These are phyloP conservation scores for Globisporangium rhizosaccharum DNA, from an alignment of 352 stramenopile species.

Conservation along the genomic window DNA sequence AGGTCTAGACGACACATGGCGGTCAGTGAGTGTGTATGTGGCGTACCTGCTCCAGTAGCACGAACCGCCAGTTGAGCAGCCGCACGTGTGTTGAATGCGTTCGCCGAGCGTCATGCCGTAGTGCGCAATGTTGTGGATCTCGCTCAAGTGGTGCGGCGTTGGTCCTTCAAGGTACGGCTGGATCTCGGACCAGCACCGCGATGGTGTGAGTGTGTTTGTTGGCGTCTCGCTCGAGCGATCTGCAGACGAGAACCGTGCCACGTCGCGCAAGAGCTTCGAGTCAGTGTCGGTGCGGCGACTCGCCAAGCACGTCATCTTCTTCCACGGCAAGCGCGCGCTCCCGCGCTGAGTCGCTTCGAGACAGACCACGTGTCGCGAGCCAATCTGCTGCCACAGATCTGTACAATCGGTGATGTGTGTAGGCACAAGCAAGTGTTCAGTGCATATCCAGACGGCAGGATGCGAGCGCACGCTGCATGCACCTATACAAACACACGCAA, in stretches of 20 bases:
- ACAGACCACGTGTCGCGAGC: conserved; percentile 18
- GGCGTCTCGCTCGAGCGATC: conserved; percentile 49
- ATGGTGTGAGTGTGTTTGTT: conserved; percentile 61
- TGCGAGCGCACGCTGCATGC: neutral
- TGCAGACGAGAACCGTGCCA: conserved; percentile 47
- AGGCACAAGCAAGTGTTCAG: conserved; percentile 9
- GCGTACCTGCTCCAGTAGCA: conserved; percentile 82
- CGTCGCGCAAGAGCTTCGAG: conserved; percentile 29
- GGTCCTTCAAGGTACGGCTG: conserved; percentile 22
- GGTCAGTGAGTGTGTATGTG: too few species aligned
- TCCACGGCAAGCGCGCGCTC: conserved; percentile 25
- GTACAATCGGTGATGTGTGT: conserved; percentile 1
- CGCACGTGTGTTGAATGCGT: conserved; percentile 58
- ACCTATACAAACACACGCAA: conserved; percentile 6
- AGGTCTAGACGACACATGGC: neutral
- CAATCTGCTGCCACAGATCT: conserved; percentile 45
- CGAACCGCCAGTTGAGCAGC: conserved; percentile 62
- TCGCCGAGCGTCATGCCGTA: conserved; percentile 51
- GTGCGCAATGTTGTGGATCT: conserved; percentile 27
- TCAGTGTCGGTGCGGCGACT: conserved; percentile 27
- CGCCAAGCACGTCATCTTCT: conserved; percentile 42
- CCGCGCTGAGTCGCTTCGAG: conserved; percentile 15
- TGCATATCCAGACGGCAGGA: neutral
- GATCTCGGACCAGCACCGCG: conserved; percentile 58
- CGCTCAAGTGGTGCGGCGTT: conserved; percentile 25